These are phyloP conservation scores for Castanospermum australe DNA, from an alignment of 306 rosid species.

Conservation along the genomic window DNA sequence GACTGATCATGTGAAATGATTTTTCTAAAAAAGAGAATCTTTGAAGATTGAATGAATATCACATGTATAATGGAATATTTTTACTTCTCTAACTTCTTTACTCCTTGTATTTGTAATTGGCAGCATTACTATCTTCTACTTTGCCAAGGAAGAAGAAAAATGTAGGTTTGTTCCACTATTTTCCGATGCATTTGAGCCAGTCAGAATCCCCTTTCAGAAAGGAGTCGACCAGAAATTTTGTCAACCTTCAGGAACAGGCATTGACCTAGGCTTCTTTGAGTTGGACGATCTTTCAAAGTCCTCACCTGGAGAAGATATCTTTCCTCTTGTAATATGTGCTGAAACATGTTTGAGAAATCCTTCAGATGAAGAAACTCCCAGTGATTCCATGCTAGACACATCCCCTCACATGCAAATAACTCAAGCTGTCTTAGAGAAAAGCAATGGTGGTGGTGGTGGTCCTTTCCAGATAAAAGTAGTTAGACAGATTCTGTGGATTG, in stretches of 20 bases:
- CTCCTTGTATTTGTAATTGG: conserved; percentile 25
- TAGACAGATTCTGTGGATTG: conserved; percentile 79
- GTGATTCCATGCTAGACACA: conserved; percentile 39
- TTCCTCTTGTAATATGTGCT: conserved; percentile 84
- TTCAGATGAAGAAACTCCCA: conserved; percentile 37
- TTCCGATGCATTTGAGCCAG: conserved; percentile 66
- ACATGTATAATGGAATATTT: background rate
- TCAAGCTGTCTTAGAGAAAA: conserved; percentile 76
- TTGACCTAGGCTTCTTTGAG: conserved; percentile 82
- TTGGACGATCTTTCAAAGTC: conserved; percentile 89
- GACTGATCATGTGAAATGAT: background rate
- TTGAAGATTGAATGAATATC: background rate
- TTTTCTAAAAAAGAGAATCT: background rate
- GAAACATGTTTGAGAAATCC: conserved; percentile 48
- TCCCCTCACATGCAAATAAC: conserved; percentile 74
- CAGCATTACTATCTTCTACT: conserved; percentile 80
- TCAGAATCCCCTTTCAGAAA: conserved; percentile 74
- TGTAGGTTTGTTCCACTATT: conserved; percentile 66
- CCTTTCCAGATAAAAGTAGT: conserved; percentile 73
- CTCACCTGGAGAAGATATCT: conserved; percentile 69
- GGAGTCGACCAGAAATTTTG: conserved; percentile 74
- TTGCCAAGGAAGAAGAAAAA: conserved; percentile 84
- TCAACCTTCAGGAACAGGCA: conserved; percentile 87
- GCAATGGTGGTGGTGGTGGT: conserved; percentile 29
- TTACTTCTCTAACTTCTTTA: conserved; percentile 20